Evolutionary conservation across 2,329 filamentous ascomycete genomes (phyloP).

Genomic region (Trichoderma arundinaceum): DNA sequence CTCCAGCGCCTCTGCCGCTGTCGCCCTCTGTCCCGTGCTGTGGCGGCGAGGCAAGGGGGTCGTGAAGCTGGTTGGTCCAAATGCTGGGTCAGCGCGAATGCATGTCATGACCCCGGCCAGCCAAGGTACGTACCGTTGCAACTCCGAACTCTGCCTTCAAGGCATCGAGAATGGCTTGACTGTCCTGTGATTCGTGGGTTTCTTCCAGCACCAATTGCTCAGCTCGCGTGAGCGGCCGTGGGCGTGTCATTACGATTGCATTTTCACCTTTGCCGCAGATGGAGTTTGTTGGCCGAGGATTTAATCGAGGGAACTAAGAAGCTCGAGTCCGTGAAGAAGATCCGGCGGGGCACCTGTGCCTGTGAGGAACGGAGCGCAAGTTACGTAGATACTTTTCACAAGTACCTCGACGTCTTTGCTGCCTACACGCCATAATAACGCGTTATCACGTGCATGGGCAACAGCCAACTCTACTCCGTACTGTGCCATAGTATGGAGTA

Average conservation of each 20-base stretch:
- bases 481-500: neutral
- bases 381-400: neutral
- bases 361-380: neutral
- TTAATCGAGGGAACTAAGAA: neutral
- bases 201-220: conserved; percentile 41
- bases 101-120: conserved; percentile 23
- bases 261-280: conserved; percentile 34
- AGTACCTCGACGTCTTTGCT: neutral
- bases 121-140: conserved; percentile 30
- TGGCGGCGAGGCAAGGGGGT: conserved; percentile 21
- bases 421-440: conserved; percentile 34
- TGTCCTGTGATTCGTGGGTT: conserved; percentile 51
- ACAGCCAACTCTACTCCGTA: neutral
- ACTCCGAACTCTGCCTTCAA: conserved; percentile 49
- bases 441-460: conserved; percentile 40
- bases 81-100: conserved; percentile 11
- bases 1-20: neutral
- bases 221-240: conserved; percentile 39
- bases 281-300: neutral
- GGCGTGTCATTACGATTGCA: conserved; percentile 40
- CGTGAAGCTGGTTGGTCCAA: conserved; percentile 25
- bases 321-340: neutral
- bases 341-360: neutral
- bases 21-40: conserved; percentile 5
- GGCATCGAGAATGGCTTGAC: conserved; percentile 49